Evolutionary conservation across 208 protist species (phyloP).

Genomic region (Leishmania aethiopica): DNA sequence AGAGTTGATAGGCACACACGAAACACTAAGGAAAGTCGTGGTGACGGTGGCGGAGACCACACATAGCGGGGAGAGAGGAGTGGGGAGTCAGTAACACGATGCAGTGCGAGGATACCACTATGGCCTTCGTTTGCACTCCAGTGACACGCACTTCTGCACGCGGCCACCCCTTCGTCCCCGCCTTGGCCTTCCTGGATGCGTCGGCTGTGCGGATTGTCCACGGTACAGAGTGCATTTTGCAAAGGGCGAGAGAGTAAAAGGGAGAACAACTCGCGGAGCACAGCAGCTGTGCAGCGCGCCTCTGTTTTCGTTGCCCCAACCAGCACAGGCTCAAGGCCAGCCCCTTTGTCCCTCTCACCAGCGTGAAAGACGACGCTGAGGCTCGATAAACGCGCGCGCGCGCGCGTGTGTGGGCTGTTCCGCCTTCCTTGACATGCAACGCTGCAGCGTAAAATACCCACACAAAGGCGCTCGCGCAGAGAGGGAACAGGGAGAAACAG

Average conservation of each 20-base stretch:
- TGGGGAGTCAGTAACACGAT: not conserved
- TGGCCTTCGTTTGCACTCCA: not conserved
- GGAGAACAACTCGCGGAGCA: not conserved
- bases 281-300: not conserved
- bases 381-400: not conserved
- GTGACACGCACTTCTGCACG: not conserved
- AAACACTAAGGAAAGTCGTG: not conserved
- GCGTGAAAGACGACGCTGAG: not conserved
- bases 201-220: not conserved
- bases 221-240: not conserved
- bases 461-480: not conserved
- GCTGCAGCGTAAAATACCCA: not conserved
- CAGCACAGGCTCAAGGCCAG: not conserved
- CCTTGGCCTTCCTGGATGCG: not conserved
- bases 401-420: not conserved
- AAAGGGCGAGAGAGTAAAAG: not conserved
- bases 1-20: not conserved
- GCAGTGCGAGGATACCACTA: not conserved
- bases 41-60: not conserved
- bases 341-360: not conserved
- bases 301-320: not conserved
- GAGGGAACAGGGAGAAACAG: not conserved
- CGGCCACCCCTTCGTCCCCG: not conserved
- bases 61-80: not conserved
- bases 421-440: not conserved